Base-by-base conservation (phyloP, 495 filamentous ascomycete species). In the Bacidia gigantensis region DNA sequence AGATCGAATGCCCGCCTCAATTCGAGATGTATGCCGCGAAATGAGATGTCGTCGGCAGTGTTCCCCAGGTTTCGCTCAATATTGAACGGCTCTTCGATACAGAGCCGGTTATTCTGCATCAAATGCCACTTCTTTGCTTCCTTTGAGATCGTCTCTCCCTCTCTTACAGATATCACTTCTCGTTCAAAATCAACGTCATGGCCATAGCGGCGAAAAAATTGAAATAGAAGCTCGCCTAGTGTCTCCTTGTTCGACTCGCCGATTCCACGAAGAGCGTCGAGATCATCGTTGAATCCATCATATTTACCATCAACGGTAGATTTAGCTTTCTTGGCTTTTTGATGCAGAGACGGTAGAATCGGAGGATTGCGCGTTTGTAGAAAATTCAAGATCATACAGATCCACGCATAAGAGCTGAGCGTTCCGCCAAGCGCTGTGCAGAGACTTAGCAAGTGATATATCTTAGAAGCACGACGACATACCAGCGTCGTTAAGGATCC, bases 381-480 rank as follows among this genome's bases (percentile, higher is more conserved):
- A 64, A 97, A 98, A 55, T 89, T 92, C 59, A 98, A 83, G 56
- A 97, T 95, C 78, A 97, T 80, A 70, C 92, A 97, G 64, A 95
- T 96, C 92, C 92, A 98, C n/a, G 92, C 95, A 62, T 98, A 98
- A 10, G 93, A 97, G 65, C 92, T 96, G 22, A 98, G 71, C 5
- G 92, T 98, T 41, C 88, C 93, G 51, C 93, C 92, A 60, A 89
- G 80, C 35, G 84, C 90, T 94, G 60, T 29, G 46, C 48, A 44
- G n/a, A 38, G 62, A 46, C 60, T 59, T 58, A 20, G 49, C 20
- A 14, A 18, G 7, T 11, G n/a, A 9, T 47, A 32, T 11, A n/a
- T 3, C 7, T 7, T 5, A 26, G 2, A 23, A 24, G 40, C 7
- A 50, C 40, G 42, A 47, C 11, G 48, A 70, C 84, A 68, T 70